Conservation (phyloP, 345 rosid species). For the Pistacia atlantica region DNA sequence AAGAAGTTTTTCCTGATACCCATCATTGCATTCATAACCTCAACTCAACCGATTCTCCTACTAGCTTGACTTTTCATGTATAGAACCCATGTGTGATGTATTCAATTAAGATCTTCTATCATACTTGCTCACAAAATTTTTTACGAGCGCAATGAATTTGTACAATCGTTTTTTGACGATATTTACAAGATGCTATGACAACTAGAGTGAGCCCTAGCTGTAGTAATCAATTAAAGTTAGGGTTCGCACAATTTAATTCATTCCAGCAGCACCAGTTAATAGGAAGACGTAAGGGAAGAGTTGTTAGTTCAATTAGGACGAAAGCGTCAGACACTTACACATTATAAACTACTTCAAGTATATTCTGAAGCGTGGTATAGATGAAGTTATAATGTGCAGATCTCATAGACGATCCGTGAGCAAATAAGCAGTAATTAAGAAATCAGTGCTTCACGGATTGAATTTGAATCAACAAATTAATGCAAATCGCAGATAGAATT, state of each 20-base stretch:
- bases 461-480: background rate
- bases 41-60: background rate
- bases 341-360: too few species aligned
- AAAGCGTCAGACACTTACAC: too few species aligned
- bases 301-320: too few species aligned
- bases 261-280: background rate
- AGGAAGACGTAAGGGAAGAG: background rate
- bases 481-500: background rate
- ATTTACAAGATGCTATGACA: background rate
- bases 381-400: too few species aligned
- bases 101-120: background rate
- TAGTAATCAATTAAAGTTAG: background rate
- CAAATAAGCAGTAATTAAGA: background rate
- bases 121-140: background rate
- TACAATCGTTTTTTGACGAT: background rate
- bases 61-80: slow-evolving; percentile 10
- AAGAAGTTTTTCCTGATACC: background rate
- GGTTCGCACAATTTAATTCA: background rate
- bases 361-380: too few species aligned
- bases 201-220: background rate
- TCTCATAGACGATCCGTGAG: too few species aligned
- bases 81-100: background rate
- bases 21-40: background rate
- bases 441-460: background rate
- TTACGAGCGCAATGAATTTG: background rate